Conservation (phyloP, 2,329 filamentous ascomycete genomes). For the Monosporascus sp. region DNA sequence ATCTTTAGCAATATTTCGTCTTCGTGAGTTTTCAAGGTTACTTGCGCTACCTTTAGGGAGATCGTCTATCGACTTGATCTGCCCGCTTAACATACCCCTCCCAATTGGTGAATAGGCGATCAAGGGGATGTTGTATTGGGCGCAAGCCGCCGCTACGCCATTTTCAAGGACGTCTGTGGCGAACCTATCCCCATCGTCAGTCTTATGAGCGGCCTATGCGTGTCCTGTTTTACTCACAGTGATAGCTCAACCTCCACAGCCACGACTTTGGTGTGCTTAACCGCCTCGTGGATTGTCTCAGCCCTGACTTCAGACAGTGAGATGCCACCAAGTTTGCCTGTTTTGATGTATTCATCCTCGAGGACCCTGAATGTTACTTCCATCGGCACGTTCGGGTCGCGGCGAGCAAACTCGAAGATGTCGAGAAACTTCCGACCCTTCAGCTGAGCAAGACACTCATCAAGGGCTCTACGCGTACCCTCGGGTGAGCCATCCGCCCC, state of each 20-base stretch:
- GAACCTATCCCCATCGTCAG: constrained; percentile 11
- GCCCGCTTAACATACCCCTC: constrained; percentile 47
- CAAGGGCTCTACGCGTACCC: constrained; percentile 42
- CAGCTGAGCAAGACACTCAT: constrained; percentile 36
- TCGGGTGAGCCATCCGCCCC: constrained; percentile 41
- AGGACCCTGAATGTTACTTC: constrained; percentile 28
- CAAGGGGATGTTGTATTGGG: constrained; percentile 38
- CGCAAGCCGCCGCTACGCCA: constrained; percentile 42
- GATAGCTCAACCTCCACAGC: constrained; percentile 51
- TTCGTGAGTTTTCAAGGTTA: not conserved
- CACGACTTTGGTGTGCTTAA: constrained; percentile 36
- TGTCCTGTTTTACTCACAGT: constrained; percentile 26
- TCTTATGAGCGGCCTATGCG: not conserved
- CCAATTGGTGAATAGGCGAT: constrained; percentile 5
- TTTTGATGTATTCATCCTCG: constrained; percentile 32
- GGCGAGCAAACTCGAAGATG: constrained; percentile 47
- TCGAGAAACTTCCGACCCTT: constrained; percentile 45
- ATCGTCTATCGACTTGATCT: constrained; percentile 47
- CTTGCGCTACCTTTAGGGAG: constrained; percentile 43
- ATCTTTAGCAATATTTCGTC: no score
- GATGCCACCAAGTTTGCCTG: constrained; percentile 35
- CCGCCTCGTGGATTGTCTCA: constrained; percentile 41
- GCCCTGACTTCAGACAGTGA: constrained; percentile 35
- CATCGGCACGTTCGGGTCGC: constrained; percentile 36
- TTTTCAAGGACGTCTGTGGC: constrained; percentile 42